Conservation (phyloP, 805 yeast genomes). For the Barnettozyma pratensis region DNA sequence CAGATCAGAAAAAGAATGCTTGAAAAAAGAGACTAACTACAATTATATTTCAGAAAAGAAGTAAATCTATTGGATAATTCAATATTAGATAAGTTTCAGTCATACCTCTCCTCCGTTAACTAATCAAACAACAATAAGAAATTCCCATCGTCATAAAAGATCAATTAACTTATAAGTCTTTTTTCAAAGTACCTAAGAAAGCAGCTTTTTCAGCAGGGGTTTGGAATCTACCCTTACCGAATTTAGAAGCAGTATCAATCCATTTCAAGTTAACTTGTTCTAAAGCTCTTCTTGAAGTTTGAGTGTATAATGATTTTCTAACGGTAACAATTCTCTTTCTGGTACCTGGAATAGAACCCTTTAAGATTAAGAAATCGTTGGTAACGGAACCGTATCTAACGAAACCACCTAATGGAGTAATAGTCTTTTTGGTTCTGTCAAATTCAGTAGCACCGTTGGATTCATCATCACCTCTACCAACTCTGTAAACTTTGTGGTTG, state of each 20-base stretch:
- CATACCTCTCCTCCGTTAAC: neutral
- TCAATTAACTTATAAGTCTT: constrained; percentile 60
- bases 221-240: constrained; percentile 99
- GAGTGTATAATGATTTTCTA: constrained; percentile 97
- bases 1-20: neutral
- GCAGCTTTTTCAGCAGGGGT: constrained; percentile 99
- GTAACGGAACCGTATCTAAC: constrained; percentile 98
- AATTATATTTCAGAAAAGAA: neutral
- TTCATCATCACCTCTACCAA: constrained; percentile 96
- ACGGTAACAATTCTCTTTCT: constrained; percentile 99
- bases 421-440: constrained; percentile 99
- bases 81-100: neutral
- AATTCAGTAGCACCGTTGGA: constrained; percentile 92
- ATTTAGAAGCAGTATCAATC: constrained; percentile 99
- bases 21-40: neutral
- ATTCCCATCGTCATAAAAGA: too few relatives aligned
- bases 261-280: constrained; percentile 97
- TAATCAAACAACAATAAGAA: too few relatives aligned
- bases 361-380: constrained; percentile 95
- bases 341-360: constrained; percentile 99
- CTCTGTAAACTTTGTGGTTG: constrained; percentile 99
- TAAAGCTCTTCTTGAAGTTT: constrained; percentile 95
- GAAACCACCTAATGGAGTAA: constrained; percentile 99
- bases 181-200: constrained; percentile 99
- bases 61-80: constrained; percentile 1